Evolutionary conservation across 805 yeast species (phyloP), one percentile per base, ranked within the genome.

Genomic region (Metschnikowia sp.): DNA sequence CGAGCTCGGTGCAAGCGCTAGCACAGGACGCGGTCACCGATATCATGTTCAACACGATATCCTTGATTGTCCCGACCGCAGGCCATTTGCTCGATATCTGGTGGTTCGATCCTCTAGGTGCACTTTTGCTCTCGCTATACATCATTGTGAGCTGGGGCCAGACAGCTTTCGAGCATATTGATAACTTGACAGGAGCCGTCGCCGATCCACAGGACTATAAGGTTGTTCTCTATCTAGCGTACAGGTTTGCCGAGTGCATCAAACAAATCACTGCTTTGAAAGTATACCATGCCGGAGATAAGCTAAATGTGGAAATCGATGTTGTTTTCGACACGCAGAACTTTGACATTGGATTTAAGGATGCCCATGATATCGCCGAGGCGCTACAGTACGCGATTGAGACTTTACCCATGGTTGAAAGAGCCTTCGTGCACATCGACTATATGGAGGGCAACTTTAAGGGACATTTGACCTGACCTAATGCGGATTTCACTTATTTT

Each of bases 21-120:
- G 88, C 91, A 2, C 92, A 86, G 63, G 95, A 87, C 65, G 94
- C 94, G 0, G 72, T 76, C 64, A 86, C 91, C 0, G 95, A 87
- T 63, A 78, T 86, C 31, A 76, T 86, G 3, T 86, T 86, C 72
- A 87, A 87, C 66, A 57, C 75, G 1, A 84, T 84, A 37, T 86
- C 94, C 1, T 74, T 87, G 26, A 51, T 86, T 12, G 84, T 86
- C 74, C 95, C 95, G 0, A 52, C 83, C 0, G 37, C 77, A 0
- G 92, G 92, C 1, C 68, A 73, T 45, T 55, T 61, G n/a, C 62
- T 76, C 13, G 62, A 74, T 15, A 56, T 75, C 13, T 83, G 88
- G 84, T 84, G 89, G 88, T 57, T 84, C 38, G 95, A 86, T 66
- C 82, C 94, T 1, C 54, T 79, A 3, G 94, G 95, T 12, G 95